Base-by-base conservation (phyloP, 352 stramenopile genomes). In the Globisporangium lucens region DNA sequence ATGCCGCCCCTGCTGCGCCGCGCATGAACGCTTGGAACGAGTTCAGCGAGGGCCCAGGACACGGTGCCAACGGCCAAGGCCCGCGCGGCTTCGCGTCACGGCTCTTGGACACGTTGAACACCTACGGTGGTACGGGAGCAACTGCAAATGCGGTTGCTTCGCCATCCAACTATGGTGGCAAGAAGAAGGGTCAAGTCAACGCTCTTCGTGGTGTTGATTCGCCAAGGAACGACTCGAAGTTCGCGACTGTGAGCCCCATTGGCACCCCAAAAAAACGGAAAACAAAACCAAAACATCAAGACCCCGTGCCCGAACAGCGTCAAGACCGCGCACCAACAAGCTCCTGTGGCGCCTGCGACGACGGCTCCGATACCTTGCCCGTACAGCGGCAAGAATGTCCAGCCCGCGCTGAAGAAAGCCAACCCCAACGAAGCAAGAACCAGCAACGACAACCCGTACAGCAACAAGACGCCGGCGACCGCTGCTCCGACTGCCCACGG, bases 131-230 rank as follows among this genome's bases (percentile, higher is more conserved):
- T 47, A 62, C 63, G 15, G 30, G 61, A 6, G 36, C 62, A 51
- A 56, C 29, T 29, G 30, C 53, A 17, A 41, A 66, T 36, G 56
- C 76, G 17, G 75, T 81, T 47, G 78, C 60, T 27, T 79, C 76
- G n/a, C 70, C 76, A 9, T 76, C 67, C 30, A 81, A 79, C 52
- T 85, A 85, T 24, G 72, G 60, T 12, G 72, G 65, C 10, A 69
- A 69, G 56, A 75, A 72, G 62, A 82, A 79, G 35, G 61, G 20
- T 3, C 55, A 82, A 12, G 51, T n/a, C 9, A 73, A 71, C 29
- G 58, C 46, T 13, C 65, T 85, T 24, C 79, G 79, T 38, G 67
- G 73, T 43, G 66, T 88, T 55, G 73, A 78, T 35, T 84, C 77
- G 30, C 79, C 77, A 17, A 63, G 64, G 12, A 64, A 73, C 8